Conservation (phyloP, 2,329 filamentous ascomycete species). For the Penicillium sp. region DNA sequence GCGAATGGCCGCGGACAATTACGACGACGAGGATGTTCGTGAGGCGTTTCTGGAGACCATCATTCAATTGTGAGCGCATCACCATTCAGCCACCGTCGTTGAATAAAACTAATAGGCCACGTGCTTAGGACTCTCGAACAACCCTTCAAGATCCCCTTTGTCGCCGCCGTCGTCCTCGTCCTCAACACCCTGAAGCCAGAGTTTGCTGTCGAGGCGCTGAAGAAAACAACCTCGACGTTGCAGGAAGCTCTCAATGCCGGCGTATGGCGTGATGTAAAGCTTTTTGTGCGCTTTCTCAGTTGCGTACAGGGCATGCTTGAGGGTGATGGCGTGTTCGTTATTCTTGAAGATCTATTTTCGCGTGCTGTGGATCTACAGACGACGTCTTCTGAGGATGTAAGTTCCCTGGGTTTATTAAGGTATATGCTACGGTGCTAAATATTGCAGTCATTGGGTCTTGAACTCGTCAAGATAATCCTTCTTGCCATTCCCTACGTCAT, state of each 20-base stretch:
- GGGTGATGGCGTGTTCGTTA: slow-evolving; percentile 77
- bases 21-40: slow-evolving; percentile 76
- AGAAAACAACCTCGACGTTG: slow-evolving; percentile 55
- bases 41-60: slow-evolving; percentile 68
- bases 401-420: slow-evolving; percentile 25
- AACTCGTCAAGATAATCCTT: slow-evolving; percentile 94
- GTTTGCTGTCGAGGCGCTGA: slow-evolving; percentile 67
- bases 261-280: slow-evolving; percentile 87
- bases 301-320: slow-evolving; percentile 76
- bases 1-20: slow-evolving; percentile 73
- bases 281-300: slow-evolving; percentile 82
- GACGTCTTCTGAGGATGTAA: slow-evolving; percentile 84
- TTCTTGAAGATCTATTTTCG: slow-evolving; percentile 85
- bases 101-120: no score
- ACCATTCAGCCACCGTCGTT: neutral
- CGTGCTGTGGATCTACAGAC: slow-evolving; percentile 92
- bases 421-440: slow-evolving; percentile 9
- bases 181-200: slow-evolving; percentile 75
- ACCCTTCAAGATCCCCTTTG: slow-evolving; percentile 95
- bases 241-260: slow-evolving; percentile 68
- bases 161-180: slow-evolving; percentile 76
- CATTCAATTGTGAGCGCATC: slow-evolving; percentile 61
- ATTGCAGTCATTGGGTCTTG: slow-evolving; percentile 59
- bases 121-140: slow-evolving; percentile 80
- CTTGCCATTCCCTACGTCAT: slow-evolving; percentile 90